Evolutionary conservation across 345 rosid genomes (phyloP).

Genomic region (Odontarrhena argentea): DNA sequence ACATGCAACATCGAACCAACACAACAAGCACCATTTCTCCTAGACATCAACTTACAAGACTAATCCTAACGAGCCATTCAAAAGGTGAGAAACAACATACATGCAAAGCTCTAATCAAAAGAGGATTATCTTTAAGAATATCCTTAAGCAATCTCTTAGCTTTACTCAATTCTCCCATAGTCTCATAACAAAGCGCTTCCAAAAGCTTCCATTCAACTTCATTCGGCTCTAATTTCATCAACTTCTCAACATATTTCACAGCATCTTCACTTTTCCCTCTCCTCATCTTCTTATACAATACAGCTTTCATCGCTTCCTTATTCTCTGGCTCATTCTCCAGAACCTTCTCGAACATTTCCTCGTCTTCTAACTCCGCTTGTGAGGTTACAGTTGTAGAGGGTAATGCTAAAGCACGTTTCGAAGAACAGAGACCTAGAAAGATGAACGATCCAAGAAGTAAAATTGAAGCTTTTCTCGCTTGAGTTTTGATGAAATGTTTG

Average conservation of each 20-base stretch:
- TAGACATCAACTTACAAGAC: not conserved
- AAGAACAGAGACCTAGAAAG: conserved; percentile 50
- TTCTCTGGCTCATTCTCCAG: conserved; percentile 70
- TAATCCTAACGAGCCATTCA: not conserved
- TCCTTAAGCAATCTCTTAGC: conserved; percentile 68
- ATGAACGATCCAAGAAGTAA: conserved; percentile 63
- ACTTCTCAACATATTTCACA: conserved; percentile 59
- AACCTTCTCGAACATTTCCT: conserved; percentile 61
- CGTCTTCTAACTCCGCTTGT: conserved; percentile 50
- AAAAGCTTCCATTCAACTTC: conserved; percentile 94
- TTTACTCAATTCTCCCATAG: conserved; percentile 64
- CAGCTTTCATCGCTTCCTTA: conserved; percentile 71
- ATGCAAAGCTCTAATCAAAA: conserved; percentile 63
- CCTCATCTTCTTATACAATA: conserved; percentile 77
- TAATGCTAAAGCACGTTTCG: conserved; percentile 54
- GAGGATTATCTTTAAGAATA: conserved; percentile 70
- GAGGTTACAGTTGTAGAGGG: conserved; percentile 39
- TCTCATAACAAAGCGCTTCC: conserved; percentile 83
- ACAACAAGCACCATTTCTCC: not conserved
- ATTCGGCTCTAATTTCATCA: conserved; percentile 61
- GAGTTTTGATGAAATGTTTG: conserved; percentile 33
- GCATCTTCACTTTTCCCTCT: conserved; percentile 67
- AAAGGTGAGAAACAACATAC: conserved; percentile 9
- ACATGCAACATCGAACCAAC: not conserved
- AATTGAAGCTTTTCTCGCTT: conserved; percentile 48